Evolutionary conservation across 805 yeast genomes (phyloP).

Genomic region (Ogataea henricii): DNA sequence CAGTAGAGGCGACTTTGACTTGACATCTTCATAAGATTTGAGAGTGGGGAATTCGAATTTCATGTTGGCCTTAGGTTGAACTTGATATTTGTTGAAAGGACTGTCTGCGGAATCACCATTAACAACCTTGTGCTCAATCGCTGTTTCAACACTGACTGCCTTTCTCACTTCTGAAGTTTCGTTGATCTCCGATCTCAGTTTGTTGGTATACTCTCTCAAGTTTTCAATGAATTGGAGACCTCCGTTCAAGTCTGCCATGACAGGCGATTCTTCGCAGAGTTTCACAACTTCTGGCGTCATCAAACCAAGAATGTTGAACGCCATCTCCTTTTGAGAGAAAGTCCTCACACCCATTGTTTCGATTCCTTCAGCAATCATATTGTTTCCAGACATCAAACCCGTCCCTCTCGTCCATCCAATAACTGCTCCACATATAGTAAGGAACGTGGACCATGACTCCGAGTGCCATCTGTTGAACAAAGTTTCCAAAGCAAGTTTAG

Average conservation of each 20-base stretch:
- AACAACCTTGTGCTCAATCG: constrained; percentile 82
- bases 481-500: constrained; percentile 92
- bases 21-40: constrained; percentile 74
- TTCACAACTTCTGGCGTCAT: constrained; percentile 83
- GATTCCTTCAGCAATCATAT: constrained; percentile 96
- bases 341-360: constrained; percentile 96
- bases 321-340: constrained; percentile 98
- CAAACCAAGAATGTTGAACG: constrained; percentile 94
- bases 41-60: constrained; percentile 90
- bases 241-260: constrained; percentile 98
- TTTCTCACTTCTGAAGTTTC: constrained; percentile 91
- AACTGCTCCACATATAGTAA: constrained; percentile 96
- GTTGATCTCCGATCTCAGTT: constrained; percentile 72
- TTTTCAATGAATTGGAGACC: constrained; percentile 93
- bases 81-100: constrained; percentile 72
- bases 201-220: constrained; percentile 82
- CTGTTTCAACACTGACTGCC: constrained; percentile 92
- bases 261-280: constrained; percentile 90
- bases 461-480: constrained; percentile 98
- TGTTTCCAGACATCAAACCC: constrained; percentile 97
- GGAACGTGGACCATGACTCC: constrained; percentile 92
- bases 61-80: constrained; percentile 94
- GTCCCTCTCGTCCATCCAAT: constrained; percentile 99
- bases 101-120: constrained; percentile 88
- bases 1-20: constrained; percentile 67